A percentile compares a stretch with the other conserved stretches of the same genome.
These are phyloP conservation scores for Funneliformis caledonium DNA, from an alignment of 371 early-diverging fungal genomes.

Conservation along the genomic window DNA sequence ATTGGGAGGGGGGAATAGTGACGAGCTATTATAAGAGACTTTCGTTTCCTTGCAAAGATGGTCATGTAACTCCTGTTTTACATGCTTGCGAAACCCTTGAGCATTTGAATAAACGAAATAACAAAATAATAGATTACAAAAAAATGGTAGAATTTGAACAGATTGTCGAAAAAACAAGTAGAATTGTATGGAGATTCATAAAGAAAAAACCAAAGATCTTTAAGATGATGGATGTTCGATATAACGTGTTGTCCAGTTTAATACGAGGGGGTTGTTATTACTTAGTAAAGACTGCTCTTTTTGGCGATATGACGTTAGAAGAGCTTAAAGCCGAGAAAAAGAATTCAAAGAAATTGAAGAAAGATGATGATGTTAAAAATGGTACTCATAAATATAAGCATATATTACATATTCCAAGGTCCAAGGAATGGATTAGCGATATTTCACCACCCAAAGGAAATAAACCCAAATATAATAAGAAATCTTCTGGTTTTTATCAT, in stretches of 20 bases:
- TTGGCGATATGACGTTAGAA: not conserved
- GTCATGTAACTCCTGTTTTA: not conserved
- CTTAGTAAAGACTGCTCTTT: not conserved
- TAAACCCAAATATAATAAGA: not conserved
- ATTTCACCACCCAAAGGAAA: not conserved
- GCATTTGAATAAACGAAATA: not conserved
- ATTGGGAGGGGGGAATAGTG: not conserved
- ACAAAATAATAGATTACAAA: not conserved
- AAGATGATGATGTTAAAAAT: not conserved
- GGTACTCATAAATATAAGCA: not conserved
- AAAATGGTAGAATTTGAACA: not conserved
- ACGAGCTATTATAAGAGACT: not conserved
- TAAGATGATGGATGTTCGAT: constrained; percentile 8
- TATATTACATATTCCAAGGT: constrained; percentile 10
- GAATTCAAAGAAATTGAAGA: not conserved
- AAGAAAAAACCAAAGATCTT: not conserved
- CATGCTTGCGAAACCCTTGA: not conserved
- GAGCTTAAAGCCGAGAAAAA: not conserved
- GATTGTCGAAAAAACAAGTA: not conserved
- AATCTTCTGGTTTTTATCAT: not conserved
- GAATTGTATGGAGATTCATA: not conserved
- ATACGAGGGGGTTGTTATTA: not conserved
- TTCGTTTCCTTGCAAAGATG: not conserved
- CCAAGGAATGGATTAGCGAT: not conserved
- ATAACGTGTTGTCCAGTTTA: not conserved